Base-by-base conservation (phyloP, 805 yeast genomes). In the Myxozyma nipponensis region DNA sequence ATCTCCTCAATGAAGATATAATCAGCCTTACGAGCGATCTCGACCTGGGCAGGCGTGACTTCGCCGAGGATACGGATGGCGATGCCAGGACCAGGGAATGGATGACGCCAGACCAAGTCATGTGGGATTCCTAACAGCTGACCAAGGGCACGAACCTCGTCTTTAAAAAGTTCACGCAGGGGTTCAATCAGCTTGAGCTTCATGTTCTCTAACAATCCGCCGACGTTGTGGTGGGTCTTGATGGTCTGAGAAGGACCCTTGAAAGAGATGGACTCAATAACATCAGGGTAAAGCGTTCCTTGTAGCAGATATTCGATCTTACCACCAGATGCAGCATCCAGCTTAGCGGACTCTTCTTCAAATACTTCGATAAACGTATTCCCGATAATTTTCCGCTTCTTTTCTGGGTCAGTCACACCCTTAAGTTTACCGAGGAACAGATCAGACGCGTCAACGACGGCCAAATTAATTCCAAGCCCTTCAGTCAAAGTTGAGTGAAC, bases 11-110 rank as follows among this genome's bases (percentile, higher is more conserved):
- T 93, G 78, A 86, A 93, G 64, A 93, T 93, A 71, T 76, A 77
- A 70, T 93, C 99, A 56, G 99, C 98, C 69, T 88, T 91, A 74
- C 98, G 85, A 40, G 98, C 98, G 67, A 93, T 93, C 67, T 82
- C 91, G 50, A 93, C 93, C 75, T 93, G 98, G 60, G 77, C 82
- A 61, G 81, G 85, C 52, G 96, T 86, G 58, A 93, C 98, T 75
- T 91, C 98, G 63, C 99, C 99, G 43, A 93, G 77, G 49, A 93
- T 95, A 74, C 99, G 84, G 70, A 93, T 93, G 62, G 97, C 99
- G 68, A 93, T 86, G 76, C 99, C 99, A 69, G 99, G 99, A 69
- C 99, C 99, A 64, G 99, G 99, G 95, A 93, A 93, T 50, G 99
- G 99, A 70, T 93, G 99, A 78, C 99, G 87, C 98, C 98, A 91